phyloP scores from a whole-genome alignment of 2,329 filamentous ascomycete genomes.

The Fusarium burgessii region DNA sequence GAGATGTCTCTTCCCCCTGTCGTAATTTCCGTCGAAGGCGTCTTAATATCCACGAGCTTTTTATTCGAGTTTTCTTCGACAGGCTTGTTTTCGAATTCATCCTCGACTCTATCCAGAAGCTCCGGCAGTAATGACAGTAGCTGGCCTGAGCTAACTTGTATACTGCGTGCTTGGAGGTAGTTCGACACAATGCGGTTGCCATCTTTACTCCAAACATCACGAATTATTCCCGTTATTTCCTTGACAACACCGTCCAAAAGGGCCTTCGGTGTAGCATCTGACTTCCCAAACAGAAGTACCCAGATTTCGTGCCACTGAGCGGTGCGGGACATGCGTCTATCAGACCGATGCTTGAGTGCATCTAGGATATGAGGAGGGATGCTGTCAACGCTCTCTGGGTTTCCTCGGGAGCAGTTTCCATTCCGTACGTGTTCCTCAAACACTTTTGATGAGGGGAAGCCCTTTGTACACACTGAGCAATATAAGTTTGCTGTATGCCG shows the following conservation, averaged over 20 bases:
- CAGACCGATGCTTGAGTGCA: neutral
- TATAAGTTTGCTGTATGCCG: neutral
- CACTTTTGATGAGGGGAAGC: neutral
- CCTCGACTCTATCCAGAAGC: neutral
- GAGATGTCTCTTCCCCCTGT: no score
- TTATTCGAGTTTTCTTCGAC: neutral
- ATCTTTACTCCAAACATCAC: slow-evolving; percentile 1
- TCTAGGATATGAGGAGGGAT: neutral
- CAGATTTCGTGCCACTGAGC: neutral
- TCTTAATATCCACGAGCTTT: no score
- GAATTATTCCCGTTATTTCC: slow-evolving; percentile 1
- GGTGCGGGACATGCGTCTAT: neutral
- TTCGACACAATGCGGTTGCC: neutral
- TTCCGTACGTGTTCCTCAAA: neutral
- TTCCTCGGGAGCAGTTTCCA: neutral
- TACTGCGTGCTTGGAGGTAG: neutral
- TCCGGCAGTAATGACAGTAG: neutral
- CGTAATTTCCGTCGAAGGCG: no score
- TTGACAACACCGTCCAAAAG: neutral
- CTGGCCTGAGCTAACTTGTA: neutral
- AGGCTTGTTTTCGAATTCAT: neutral
- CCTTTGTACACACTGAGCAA: neutral
- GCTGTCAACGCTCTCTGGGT: neutral
- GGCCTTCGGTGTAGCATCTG: neutral
- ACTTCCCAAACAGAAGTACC: neutral